Base-by-base conservation (phyloP, 202 grass and related monocot genomes). In the Setaria italica region DNA sequence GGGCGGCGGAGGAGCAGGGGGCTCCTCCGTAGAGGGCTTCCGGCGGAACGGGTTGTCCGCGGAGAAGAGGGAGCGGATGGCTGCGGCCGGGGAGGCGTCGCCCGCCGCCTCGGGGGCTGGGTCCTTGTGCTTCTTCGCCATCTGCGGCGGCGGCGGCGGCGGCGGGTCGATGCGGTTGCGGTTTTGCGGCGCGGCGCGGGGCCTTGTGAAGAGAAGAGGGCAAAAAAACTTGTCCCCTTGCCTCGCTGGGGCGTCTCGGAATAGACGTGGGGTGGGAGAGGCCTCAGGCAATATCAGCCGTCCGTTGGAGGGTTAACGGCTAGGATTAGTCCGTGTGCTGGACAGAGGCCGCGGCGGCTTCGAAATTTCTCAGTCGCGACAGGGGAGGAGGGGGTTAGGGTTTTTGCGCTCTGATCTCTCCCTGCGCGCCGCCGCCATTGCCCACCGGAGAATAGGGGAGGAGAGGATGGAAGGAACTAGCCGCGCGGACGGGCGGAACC, bases 21-120 rank as follows among this genome's bases (percentile, higher is more conserved):
- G 32, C n/a, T 79, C 82, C 62, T 89, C 91, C 12, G 82, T 42
- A 7, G 89, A 79, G 43, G 82, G 50, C 78, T 91, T 94, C 73
- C 97, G 87, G 70, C 97, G 94, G 92, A 99, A 99, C 8, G 97
- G 97, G 68, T 99, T 99, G 77, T 99, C 82, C 8, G 83, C 87
- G n/a, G 92, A 78, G 90, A 99, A 99, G 47, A 99, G 94, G 48
- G 97, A 90, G 54, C 81, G 86, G 67, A 96, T 76, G 82, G 80
- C 63, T 0, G 51, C 72, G 16, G 50, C 72, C 32, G 72, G 32
- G 16, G 72, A 56, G 37, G 79, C 84, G 11, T 80, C 51, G 10
- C 37, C 55, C 20, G 63, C 68, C 6, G 83, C 83, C 20, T 81
- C 80, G 0, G 89, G 9, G 19, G 55, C 82, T 15, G 89, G 76